These are phyloP conservation scores for Citrullus amarus DNA, from an alignment of 306 rosid species.

Conservation along the genomic window DNA sequence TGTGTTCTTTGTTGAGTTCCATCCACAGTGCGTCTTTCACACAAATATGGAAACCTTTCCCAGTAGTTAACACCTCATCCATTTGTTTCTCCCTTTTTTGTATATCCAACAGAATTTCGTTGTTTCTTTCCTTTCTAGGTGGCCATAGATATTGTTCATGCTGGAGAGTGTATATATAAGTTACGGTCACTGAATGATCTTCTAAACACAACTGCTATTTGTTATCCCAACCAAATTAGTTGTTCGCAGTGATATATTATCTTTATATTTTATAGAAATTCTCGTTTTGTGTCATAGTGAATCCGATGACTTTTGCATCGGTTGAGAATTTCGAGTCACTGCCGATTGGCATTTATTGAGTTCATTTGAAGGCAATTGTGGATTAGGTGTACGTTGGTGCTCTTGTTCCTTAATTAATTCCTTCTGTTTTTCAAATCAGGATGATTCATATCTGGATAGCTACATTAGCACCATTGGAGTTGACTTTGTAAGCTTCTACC, in stretches of 20 bases:
- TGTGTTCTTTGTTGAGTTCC: not conserved
- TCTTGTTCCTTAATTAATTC: slow-evolving; percentile 9
- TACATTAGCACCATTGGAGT: slow-evolving; percentile 81
- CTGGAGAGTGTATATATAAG: not conserved
- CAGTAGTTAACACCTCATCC: not conserved
- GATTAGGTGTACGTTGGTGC: not conserved
- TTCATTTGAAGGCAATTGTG: not conserved
- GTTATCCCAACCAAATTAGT: not conserved
- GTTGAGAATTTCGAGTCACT: not conserved
- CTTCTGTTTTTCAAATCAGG: slow-evolving; percentile 30
- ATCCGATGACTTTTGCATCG: not conserved
- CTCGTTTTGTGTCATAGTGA: not conserved
- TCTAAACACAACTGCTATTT: not conserved
- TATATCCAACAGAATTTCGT: not conserved
- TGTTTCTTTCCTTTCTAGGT: not conserved
- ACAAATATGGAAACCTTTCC: not conserved
- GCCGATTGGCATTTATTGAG: not conserved
- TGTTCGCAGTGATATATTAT: not conserved
- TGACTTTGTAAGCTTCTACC: slow-evolving; percentile 48
- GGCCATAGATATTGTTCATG: not conserved
- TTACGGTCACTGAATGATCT: not conserved
- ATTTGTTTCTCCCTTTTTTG: not conserved
- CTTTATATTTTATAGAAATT: not conserved
- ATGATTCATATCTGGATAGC: slow-evolving; percentile 75
- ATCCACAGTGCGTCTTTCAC: not conserved